Conservation (phyloP, 202 grass and related monocot species). For the Setaria italica region DNA sequence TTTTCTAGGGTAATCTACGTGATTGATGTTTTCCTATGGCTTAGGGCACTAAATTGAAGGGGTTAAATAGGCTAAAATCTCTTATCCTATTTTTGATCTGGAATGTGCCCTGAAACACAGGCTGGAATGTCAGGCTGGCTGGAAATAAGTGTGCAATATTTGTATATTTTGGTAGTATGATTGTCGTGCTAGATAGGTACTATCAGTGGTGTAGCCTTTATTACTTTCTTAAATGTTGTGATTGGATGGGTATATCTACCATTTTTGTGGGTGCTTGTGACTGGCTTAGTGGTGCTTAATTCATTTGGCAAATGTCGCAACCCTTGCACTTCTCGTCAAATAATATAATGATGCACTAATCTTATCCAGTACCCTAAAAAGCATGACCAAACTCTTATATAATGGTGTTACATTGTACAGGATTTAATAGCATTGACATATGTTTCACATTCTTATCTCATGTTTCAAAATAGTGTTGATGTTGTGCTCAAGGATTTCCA, state of each 20-base stretch:
- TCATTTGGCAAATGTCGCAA: neutral
- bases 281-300: neutral
- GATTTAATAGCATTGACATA: conserved; percentile 10
- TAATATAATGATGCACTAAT: conserved; percentile 4
- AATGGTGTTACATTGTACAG: conserved; percentile 1
- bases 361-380: conserved; percentile 7
- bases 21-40: neutral
- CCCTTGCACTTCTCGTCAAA: neutral
- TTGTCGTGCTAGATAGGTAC: neutral
- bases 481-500: neutral
- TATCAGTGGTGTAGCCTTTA: neutral
- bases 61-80: neutral
- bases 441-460: neutral
- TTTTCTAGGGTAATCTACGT: neutral
- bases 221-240: neutral
- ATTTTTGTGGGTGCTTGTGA: neutral
- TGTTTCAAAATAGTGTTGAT: conserved; percentile 13
- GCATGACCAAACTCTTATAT: conserved; percentile 1
- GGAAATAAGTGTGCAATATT: neutral
- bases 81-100: conserved; percentile 1
- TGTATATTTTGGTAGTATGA: neutral
- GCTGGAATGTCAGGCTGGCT: neutral
- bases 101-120: conserved; percentile 11
- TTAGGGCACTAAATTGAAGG: neutral
- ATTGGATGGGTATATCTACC: neutral